Evolutionary conservation across 257 asterid species (phyloP), one percentile per base, ranked within the genome.

Genomic region (Galeopsis tetrahit): DNA sequence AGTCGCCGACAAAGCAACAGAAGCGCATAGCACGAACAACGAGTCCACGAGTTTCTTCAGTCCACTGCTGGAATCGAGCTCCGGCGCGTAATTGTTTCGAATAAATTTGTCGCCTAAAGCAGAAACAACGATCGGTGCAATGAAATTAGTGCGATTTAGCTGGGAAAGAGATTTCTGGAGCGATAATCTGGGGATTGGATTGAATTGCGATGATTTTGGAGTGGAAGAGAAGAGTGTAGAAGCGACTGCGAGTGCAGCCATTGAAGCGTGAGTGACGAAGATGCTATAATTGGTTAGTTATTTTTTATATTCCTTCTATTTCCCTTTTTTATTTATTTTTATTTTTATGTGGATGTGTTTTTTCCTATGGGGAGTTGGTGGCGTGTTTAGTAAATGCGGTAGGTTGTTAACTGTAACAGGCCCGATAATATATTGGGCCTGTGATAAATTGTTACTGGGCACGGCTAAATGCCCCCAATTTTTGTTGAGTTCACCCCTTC

Each of bases 1-100:
- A 36, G 91, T 77, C 49, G 87, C 86, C n/a, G 98, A 90, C 49
- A 95, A 78, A 46, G 97, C 98, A 17, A 84, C 86, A 6, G 98
- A 95, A 35, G 98, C 82, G 78, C 95, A 92, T 21, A 85, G 80
- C 64, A 92, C 89, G 78, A 88, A 44, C 35, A 88, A 43, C 35
- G 91, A 84, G 63, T 95, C 96, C 44, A 89, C 68, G 38, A 87
- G 79, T 61, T 84, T 90, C 73, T 80, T 77, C 79, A 80, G 72
- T 44, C 81, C 78, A 52, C 21, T 56, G 14, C 36, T 56, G 44
- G 85, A 65, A 51, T 72, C 78, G 86, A 68, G 72, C 48, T 78
- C 86, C 40, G 85, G 40, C n/a, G 40, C 59, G 36, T 59, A 63
- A 77, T 59, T 66, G 35, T 15, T 65, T 7, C 77, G 76, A 64